phyloP scores from a whole-genome alignment of 768 basidiomycete genomes.

The Calocera viscosa region DNA sequence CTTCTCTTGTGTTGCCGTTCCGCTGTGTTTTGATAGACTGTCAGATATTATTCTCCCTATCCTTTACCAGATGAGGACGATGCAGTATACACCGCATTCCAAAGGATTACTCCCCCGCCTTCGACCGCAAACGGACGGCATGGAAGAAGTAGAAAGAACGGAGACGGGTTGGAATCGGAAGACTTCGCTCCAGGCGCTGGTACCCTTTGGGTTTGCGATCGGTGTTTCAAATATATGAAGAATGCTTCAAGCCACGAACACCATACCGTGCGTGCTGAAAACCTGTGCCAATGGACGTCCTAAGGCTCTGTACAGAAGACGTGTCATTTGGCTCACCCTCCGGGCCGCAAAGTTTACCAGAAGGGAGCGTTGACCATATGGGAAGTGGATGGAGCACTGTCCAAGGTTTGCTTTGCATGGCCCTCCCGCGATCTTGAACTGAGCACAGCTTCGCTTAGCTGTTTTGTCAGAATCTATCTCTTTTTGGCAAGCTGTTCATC shows the following conservation, averaged over 20 bases:
- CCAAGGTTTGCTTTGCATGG: slow-evolving; percentile 45
- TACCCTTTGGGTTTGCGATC: slow-evolving; percentile 69
- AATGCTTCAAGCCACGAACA: slow-evolving; percentile 53
- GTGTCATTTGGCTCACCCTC: slow-evolving; percentile 60
- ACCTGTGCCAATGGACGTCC: neutral
- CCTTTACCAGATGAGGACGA: slow-evolving; percentile 58
- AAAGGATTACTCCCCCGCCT: slow-evolving; percentile 18
- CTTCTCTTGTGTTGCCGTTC: slow-evolving; percentile 7
- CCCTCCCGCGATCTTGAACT: neutral
- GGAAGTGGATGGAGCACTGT: slow-evolving; percentile 83
- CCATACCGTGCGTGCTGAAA: slow-evolving; percentile 40
- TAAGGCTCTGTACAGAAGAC: slow-evolving; percentile 37
- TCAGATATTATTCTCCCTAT: slow-evolving; percentile 90
- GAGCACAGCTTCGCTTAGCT: slow-evolving; percentile 38
- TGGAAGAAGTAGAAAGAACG: slow-evolving; percentile 36
- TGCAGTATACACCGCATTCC: slow-evolving; percentile 20
- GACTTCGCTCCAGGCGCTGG: slow-evolving; percentile 6
- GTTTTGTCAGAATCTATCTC: slow-evolving; percentile 88
- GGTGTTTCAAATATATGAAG: slow-evolving; percentile 94
- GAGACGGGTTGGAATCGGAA: slow-evolving; percentile 15
- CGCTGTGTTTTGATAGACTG: neutral
- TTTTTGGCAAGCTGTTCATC: slow-evolving; percentile 98
- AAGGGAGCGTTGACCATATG: slow-evolving; percentile 81
- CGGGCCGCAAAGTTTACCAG: slow-evolving; percentile 82
- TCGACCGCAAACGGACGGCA: slow-evolving; percentile 29